Evolutionary conservation across 1,284 basidiomycete genomes (phyloP).

Genomic region (Trichosporon sp.): DNA sequence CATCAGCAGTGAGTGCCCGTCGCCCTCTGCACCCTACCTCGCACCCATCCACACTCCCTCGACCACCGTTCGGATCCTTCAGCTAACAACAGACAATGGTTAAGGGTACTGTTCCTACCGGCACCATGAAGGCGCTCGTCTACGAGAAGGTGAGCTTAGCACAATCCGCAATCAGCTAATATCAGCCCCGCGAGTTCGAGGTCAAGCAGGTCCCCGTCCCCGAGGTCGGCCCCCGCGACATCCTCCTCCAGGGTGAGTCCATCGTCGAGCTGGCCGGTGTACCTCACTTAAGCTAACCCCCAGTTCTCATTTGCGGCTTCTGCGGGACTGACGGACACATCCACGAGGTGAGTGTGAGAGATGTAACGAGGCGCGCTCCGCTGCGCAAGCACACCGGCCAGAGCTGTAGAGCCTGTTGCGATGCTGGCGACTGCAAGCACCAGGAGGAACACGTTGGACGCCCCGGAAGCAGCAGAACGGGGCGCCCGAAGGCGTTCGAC

Average conservation of each 20-base stretch:
- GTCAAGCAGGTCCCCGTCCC: slow-evolving; percentile 63
- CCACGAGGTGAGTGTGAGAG: slow-evolving; percentile 52
- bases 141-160: slow-evolving; percentile 37
- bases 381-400: too few species aligned
- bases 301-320: slow-evolving; percentile 56
- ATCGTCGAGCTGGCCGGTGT: background rate
- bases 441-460: too few species aligned
- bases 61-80: too few species aligned
- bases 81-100: slow-evolving; percentile 6
- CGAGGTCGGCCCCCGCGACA: slow-evolving; percentile 59
- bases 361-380: too few species aligned
- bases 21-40: background rate
- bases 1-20: background rate
- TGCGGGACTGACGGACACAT: slow-evolving; percentile 72
- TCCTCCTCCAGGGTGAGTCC: slow-evolving; percentile 62
- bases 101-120: slow-evolving; percentile 17
- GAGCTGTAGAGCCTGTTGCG: background rate
- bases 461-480: too few species aligned
- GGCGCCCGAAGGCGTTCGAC: too few species aligned
- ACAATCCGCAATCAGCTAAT: slow-evolving; percentile 7
- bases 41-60: background rate
- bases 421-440: background rate
- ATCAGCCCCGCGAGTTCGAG: slow-evolving; percentile 60
- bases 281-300: slow-evolving; percentile 1
- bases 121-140: slow-evolving; percentile 43